Evolutionary conservation across 306 rosid species (phyloP), one percentile per base, ranked within the genome.

Genomic region (Purshia tridentata): DNA sequence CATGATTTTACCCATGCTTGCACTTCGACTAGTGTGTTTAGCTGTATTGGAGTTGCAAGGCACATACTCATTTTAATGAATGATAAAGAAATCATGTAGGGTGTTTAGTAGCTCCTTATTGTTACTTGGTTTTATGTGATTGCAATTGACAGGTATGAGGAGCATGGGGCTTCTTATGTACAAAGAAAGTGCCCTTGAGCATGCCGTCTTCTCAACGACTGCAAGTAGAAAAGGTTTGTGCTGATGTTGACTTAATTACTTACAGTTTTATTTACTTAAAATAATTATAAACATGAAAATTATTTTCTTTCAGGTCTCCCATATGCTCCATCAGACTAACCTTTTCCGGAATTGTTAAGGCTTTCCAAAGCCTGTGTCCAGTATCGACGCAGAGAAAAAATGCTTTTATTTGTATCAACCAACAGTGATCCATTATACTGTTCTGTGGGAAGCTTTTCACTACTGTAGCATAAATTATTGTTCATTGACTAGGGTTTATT

Each of bases 101-200:
- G 23, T 53, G 50, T 53, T 41, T 6, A 7, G 40, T 1, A n/a
- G 50, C 13, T 48, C 15, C 8, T 1, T 8, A 8, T 9, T 7
- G 42, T 47, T 46, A 8, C 14, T 6, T 48, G 29, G 56, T 52
- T 47, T 35, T 18, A 53, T 52, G 23, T 42, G 6, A n/a, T 69
- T 69, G 69, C 37, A 7, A 75, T 66, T 66, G 68, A 78, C 81
- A 94, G 99, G 95, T 94, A 88, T 39, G 99, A 94, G 81, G 99
- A 94, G 86, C 99, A 94, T 73, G 99, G 99, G 50, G 97, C 99
- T 81, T 88, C 99, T 16, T 94, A 89, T 70, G 80, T 94, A 70
- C 99, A 91, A 74, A 87, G 99, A 87, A 94, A 91, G 73, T 94
- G 97, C 85, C 96, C 99, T 29, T 94, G 78, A 84, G 67, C 35